These are phyloP conservation scores for Blastomyces gilchristii DNA, from an alignment of 2,329 filamentous ascomycete genomes.

Conservation along the genomic window DNA sequence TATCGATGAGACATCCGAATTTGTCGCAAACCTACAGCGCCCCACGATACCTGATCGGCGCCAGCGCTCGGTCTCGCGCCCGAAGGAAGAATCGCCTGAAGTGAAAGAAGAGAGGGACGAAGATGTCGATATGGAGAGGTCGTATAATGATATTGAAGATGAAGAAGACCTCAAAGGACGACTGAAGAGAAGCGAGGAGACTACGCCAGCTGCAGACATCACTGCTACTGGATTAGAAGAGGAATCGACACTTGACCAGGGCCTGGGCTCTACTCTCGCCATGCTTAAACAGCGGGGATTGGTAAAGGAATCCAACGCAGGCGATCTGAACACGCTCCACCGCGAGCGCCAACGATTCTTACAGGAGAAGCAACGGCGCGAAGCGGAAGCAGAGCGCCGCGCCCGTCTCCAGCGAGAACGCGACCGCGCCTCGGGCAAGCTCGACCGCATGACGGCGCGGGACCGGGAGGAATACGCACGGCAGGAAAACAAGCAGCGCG, in stretches of 20 bases:
- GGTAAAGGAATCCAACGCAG: conserved; percentile 54
- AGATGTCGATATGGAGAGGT: conserved; percentile 45
- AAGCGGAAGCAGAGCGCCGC: conserved; percentile 67
- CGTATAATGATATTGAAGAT: conserved; percentile 43
- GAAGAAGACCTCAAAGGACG: conserved; percentile 42
- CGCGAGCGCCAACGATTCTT: conserved; percentile 70
- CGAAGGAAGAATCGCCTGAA: conserved; percentile 25
- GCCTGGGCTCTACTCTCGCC: conserved; percentile 70
- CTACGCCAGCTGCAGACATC: conserved; percentile 39
- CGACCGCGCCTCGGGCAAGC: conserved; percentile 70
- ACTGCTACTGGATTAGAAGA: conserved; percentile 68
- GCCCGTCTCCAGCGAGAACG: conserved; percentile 74
- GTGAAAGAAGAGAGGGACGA: conserved; percentile 44
- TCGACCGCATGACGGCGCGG: conserved; percentile 80
- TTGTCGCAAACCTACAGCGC: conserved; percentile 74
- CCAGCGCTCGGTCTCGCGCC: conserved; percentile 27
- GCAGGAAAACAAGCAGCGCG: conserved; percentile 77
- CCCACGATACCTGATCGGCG: conserved; percentile 49
- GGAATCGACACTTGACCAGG: conserved; percentile 67
- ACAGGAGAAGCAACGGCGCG: conserved; percentile 63
- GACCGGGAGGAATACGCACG: conserved; percentile 85
- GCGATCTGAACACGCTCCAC: conserved; percentile 55
- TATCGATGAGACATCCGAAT: conserved; percentile 94
- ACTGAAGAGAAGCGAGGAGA: conserved; percentile 39
- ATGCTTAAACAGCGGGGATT: conserved; percentile 80